phyloP scores from a whole-genome alignment of 345 rosid genomes.

The Eucalyptus lansdowneana region DNA sequence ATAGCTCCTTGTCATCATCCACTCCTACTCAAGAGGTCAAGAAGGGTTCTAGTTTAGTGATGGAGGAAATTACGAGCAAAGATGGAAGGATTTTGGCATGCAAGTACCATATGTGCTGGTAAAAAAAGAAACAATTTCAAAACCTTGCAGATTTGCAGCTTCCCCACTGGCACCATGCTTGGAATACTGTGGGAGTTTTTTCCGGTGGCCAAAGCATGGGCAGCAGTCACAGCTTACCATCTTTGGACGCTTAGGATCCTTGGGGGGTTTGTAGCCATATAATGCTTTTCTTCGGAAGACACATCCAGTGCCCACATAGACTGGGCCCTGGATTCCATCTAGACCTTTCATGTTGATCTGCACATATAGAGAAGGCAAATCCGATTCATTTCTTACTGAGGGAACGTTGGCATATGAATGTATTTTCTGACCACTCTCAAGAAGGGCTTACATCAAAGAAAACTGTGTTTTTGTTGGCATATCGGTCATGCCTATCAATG shows the following conservation, averaged over 20 bases:
- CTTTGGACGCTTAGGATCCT: constrained; percentile 85
- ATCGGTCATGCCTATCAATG: constrained; percentile 74
- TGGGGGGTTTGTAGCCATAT: constrained; percentile 93
- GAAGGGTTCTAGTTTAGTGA: neutral
- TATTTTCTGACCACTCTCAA: neutral
- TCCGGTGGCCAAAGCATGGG: constrained; percentile 88
- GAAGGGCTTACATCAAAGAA: constrained; percentile 68
- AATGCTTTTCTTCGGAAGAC: constrained; percentile 89
- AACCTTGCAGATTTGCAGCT: constrained; percentile 53
- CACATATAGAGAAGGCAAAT: neutral
- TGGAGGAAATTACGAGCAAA: neutral
- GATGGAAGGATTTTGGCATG: neutral
- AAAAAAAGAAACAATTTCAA: neutral
- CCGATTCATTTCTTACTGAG: neutral
- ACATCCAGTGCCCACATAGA: constrained; percentile 94
- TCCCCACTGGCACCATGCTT: constrained; percentile 35
- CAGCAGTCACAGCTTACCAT: constrained; percentile 95
- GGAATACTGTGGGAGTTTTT: constrained; percentile 41
- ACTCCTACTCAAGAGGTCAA: constrained; percentile 12
- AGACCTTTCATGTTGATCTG: constrained; percentile 82
- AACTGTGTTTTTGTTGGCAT: constrained; percentile 85
- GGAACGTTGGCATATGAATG: neutral
- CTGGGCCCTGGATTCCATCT: constrained; percentile 93
- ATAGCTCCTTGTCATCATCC: constrained; percentile 64
- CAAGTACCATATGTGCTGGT: neutral